Evolutionary conservation across 257 asterid genomes (phyloP).

Genomic region (Verbena officinalis): DNA sequence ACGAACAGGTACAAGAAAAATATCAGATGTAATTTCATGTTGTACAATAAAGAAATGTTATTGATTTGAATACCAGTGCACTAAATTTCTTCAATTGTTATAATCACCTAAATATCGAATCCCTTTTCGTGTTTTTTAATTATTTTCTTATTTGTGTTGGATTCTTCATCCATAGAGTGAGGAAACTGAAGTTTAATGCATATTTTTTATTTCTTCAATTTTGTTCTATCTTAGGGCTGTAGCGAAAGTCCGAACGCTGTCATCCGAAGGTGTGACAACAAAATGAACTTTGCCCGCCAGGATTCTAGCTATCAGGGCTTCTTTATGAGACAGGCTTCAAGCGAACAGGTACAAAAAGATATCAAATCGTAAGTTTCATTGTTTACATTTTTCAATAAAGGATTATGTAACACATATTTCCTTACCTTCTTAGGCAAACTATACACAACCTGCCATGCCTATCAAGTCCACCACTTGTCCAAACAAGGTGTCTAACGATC

Average conservation of each 20-base stretch:
- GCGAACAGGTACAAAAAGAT: constrained; percentile 41
- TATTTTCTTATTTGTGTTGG: background rate
- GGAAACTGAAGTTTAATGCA: too few relatives aligned
- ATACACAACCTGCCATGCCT: constrained; percentile 35
- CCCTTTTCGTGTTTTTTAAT: too few relatives aligned
- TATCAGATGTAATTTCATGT: background rate
- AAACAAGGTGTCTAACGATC: constrained; percentile 28
- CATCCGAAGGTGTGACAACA: constrained; percentile 65
- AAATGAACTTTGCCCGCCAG: constrained; percentile 70
- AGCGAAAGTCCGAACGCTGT: constrained; percentile 56
- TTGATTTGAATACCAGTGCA: too few relatives aligned
- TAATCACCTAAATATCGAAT: too few relatives aligned
- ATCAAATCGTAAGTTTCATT: background rate
- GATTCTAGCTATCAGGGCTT: constrained; percentile 59
- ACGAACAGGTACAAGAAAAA: background rate
- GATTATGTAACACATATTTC: constrained; percentile 10
- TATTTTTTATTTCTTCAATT: constrained; percentile 13
- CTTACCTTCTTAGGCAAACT: constrained; percentile 43
- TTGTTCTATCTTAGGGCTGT: constrained; percentile 59
- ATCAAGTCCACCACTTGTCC: constrained; percentile 37
- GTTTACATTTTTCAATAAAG: background rate
- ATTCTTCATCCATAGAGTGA: background rate
- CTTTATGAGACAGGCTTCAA: constrained; percentile 71
- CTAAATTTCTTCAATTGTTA: too few relatives aligned
- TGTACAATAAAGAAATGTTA: background rate